Conservation (phyloP, 2,329 filamentous ascomycete species). For the Fusarium sulawesiense region DNA sequence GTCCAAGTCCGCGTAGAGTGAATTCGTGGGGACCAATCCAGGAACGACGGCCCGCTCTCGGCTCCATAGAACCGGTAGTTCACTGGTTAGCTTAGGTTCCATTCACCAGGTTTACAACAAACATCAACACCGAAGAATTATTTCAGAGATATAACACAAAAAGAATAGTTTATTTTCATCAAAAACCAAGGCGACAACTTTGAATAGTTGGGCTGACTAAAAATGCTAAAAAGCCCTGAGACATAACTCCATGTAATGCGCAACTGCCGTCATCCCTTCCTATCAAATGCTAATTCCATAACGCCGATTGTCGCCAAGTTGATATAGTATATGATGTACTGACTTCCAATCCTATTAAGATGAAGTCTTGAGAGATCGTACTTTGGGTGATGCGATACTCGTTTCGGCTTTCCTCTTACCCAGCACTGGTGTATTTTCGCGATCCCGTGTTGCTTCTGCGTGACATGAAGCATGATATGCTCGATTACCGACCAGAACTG, state of each 20-base stretch:
- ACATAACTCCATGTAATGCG: constrained; percentile 38
- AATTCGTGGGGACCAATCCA: constrained; percentile 36
- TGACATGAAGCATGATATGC: constrained; percentile 94
- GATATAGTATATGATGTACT: constrained; percentile 2
- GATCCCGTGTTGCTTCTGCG: constrained; percentile 79
- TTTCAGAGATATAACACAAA: not conserved
- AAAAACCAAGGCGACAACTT: constrained; percentile 5
- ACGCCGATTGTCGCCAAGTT: constrained; percentile 31
- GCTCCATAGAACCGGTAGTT: constrained; percentile 31
- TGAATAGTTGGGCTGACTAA: constrained; percentile 4
- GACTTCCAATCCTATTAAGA: constrained; percentile 35
- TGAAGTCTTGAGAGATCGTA: constrained; percentile 52
- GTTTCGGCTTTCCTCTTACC: constrained; percentile 82
- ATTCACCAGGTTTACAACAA: not conserved
- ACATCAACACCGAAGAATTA: not conserved
- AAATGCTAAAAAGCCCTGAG: constrained; percentile 6
- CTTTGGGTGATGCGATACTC: constrained; percentile 54
- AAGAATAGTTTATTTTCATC: not conserved
- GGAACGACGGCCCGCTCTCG: constrained; percentile 36
- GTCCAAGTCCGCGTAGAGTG: constrained; percentile 15
- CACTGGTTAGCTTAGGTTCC: not conserved
- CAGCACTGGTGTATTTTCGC: constrained; percentile 65
- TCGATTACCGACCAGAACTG: constrained; percentile 78
- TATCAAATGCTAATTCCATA: constrained; percentile 29
- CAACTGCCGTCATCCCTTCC: constrained; percentile 17